Evolutionary conservation across 345 rosid species (phyloP), one percentile per base, ranked within the genome.

Genomic region (Citrus mangshanensis): DNA sequence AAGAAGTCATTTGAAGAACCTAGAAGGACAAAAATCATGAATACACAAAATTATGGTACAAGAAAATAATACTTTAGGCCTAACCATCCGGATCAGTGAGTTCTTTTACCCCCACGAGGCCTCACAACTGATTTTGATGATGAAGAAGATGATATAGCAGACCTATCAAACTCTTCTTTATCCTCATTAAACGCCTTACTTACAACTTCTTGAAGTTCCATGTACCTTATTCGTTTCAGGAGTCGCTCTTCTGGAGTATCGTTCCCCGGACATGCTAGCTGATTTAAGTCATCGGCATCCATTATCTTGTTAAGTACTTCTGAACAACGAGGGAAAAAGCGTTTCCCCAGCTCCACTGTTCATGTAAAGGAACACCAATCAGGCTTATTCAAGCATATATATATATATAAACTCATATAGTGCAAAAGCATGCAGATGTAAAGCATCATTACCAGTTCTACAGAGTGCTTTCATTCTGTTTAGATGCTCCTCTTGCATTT

Each of bases 291-390:
- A 6, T 87, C 92, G 0, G 86, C 88, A 24, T 92, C 95, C 90
- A 95, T 93, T 77, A 95, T 92, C 82, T 86, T 88, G 85, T 90
- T 89, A 2, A 95, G 86, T 40, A 89, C 90, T 4, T 79, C 86
- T 0, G 94, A 95, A 82, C 98, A 95, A 5, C 92, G 89, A 35
- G 93, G 98, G 79, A 93, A 93, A 73, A 87, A 95, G 40, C 89
- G 86, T 78, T 88, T 89, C 40, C 95, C 98, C 0, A 95, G 91
- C 73, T 88, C 92, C 81, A 92, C 98, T 95, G 86, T 77, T 70
- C 65, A 40, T 12, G 75, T 18, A 81, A n/a, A 77, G 60, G 34
- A 51, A 79, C 46, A 54, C 12, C 12, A 35, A 25, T 68, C 67
- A 56, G 28, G 37, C 7, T 19, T 6, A 42, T 2, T 42, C 13